phyloP scores from a whole-genome alignment of 169 alveolate species.

The Perkinsus olseni region DNA sequence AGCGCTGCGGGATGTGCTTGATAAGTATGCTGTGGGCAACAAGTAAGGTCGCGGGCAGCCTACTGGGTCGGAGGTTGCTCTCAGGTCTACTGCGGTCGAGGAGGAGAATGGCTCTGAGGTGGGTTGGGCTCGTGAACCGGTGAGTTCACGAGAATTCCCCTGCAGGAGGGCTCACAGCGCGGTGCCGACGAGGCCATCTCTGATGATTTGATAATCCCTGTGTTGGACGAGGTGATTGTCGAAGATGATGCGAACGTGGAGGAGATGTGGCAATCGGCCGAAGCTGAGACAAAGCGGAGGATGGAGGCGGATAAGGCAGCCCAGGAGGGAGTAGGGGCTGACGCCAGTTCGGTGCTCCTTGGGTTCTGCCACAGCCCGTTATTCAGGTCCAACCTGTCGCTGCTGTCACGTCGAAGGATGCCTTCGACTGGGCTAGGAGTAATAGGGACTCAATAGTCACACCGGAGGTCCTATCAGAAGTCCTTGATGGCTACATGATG shows the following conservation, averaged over 20 bases:
- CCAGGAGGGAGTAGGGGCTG: neutral
- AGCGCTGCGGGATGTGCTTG: no score
- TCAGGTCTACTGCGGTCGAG: no score
- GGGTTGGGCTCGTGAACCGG: no score
- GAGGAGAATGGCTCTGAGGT: no score
- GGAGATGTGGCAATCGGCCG: neutral
- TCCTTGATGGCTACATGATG: neutral
- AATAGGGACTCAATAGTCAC: neutral
- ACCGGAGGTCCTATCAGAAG: neutral
- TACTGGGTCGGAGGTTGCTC: no score
- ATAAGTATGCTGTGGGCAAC: no score
- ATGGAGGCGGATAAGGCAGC: neutral
- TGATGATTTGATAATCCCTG: no score
- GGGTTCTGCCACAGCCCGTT: no score
- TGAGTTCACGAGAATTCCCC: no score
- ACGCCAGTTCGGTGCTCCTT: neutral
- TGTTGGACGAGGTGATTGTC: neutral
- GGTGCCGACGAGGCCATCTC: no score
- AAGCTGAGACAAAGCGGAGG: neutral
- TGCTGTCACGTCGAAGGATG: neutral
- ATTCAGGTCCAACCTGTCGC: neutral
- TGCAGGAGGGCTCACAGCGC: no score
- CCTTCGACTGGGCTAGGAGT: neutral
- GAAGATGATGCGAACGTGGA: neutral
- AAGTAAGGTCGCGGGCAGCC: no score